Conservation (phyloP, 164 flowering plant species). For the Annona cherimola region DNA sequence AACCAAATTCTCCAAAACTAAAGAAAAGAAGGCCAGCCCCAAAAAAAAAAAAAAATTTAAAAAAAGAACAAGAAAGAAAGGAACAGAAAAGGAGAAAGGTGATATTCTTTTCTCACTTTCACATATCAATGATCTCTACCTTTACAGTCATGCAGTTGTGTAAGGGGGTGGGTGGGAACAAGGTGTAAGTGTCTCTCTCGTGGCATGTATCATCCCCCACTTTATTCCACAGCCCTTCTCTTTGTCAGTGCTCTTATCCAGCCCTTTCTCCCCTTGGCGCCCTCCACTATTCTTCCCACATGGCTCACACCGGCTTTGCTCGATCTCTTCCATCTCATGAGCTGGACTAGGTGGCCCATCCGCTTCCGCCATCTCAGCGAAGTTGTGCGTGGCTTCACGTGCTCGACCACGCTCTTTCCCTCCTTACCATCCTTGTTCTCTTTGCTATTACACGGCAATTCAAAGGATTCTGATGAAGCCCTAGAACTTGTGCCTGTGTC, state of each 20-base stretch:
- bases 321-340: conserved; percentile 63
- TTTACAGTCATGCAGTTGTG: conserved; percentile 20
- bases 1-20: not conserved
- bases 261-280: conserved; percentile 52
- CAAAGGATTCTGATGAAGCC: conserved; percentile 29
- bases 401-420: conserved; percentile 52
- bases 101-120: conserved; percentile 5
- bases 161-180: conserved; percentile 9
- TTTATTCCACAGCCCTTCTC: conserved; percentile 53
- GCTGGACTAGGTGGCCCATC: conserved; percentile 72
- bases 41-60: not conserved
- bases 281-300: conserved; percentile 52
- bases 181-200: conserved; percentile 15
- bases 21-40: not conserved
- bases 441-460: conserved; percentile 25
- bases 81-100: not conserved
- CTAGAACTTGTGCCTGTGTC: conserved; percentile 47
- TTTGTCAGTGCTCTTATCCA: conserved; percentile 71
- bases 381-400: conserved; percentile 31
- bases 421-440: conserved; percentile 22
- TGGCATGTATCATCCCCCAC: not conserved
- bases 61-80: not conserved
- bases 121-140: conserved; percentile 13
- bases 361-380: conserved; percentile 75
- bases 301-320: conserved; percentile 43